Conservation (phyloP, 495 filamentous ascomycete species). For the Lophium mytilinum region DNA sequence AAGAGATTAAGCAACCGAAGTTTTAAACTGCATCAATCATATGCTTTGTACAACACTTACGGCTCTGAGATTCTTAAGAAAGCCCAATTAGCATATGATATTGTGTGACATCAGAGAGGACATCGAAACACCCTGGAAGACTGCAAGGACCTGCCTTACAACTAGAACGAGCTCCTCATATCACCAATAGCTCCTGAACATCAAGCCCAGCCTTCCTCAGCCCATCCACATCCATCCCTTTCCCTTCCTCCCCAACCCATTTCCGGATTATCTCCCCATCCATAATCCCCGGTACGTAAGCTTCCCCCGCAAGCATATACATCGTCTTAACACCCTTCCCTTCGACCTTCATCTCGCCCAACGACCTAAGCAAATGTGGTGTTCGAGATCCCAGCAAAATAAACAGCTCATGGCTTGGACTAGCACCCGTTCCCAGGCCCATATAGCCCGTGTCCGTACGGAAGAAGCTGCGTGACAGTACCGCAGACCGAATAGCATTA, state of each 20-base stretch:
- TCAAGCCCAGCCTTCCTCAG: too few species aligned
- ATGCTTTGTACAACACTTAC: too few species aligned
- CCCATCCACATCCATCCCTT: background rate
- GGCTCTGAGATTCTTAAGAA: too few species aligned
- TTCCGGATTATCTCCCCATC: slow-evolving; percentile 4
- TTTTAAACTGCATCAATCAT: too few species aligned
- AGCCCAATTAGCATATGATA: too few species aligned
- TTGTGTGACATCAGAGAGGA: too few species aligned
- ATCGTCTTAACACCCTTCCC: background rate
- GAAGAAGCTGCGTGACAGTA: slow-evolving; percentile 1
- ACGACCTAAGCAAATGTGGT: background rate
- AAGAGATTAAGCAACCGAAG: too few species aligned
- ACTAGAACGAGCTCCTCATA: too few species aligned
- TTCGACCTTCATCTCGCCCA: slow-evolving; percentile 3
- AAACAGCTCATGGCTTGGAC: background rate
- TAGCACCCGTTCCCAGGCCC: slow-evolving; percentile 1
- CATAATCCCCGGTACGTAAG: slow-evolving; percentile 6
- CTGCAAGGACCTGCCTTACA: too few species aligned
- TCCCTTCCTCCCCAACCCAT: background rate
- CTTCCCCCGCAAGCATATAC: background rate
- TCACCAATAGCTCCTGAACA: too few species aligned
- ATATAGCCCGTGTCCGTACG: slow-evolving; percentile 1
- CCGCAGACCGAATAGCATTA: slow-evolving; percentile 1
- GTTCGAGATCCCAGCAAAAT: slow-evolving; percentile 3
- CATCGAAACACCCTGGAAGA: too few species aligned